These are phyloP conservation scores for Aspergillus leporis DNA, from an alignment of 495 filamentous ascomycete species.

Conservation along the genomic window DNA sequence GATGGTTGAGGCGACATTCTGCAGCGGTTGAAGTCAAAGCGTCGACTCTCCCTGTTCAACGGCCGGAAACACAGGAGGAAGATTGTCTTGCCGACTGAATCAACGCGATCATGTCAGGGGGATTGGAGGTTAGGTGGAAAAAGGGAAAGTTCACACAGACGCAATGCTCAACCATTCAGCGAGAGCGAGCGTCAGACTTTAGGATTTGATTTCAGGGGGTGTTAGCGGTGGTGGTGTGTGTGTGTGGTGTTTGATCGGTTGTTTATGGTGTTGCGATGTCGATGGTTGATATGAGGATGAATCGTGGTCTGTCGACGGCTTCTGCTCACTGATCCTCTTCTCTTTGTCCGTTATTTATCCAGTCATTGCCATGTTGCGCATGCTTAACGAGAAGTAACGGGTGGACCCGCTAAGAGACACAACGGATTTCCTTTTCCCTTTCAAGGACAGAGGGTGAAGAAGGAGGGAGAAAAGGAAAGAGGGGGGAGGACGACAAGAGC, in stretches of 20 bases:
- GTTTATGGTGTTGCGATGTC: background rate
- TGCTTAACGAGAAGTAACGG: constrained; percentile 3
- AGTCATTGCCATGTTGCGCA: constrained; percentile 4
- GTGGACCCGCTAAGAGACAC: constrained; percentile 6
- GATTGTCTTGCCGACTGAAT: constrained; percentile 24
- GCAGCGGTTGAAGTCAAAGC: constrained; percentile 11
- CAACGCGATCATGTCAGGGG: constrained; percentile 28
- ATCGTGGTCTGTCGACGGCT: background rate
- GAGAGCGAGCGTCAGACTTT: background rate
- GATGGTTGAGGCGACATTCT: constrained; percentile 20
- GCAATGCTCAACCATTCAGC: constrained; percentile 13
- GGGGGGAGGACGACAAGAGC: constrained; percentile 6
- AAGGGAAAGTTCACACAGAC: constrained; percentile 2
- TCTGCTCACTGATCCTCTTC: background rate
- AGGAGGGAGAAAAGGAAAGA: constrained; percentile 5
- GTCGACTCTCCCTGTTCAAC: constrained; percentile 12
- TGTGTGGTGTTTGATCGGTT: background rate
- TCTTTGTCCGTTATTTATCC: background rate
- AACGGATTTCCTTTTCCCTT: background rate
- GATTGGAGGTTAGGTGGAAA: constrained; percentile 3
- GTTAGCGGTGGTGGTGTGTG: background rate
- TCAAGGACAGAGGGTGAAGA: constrained; percentile 1
- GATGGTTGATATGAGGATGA: background rate
- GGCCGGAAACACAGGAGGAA: constrained; percentile 22
- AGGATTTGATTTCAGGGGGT: background rate